Evolutionary conservation across 75 land plant species (phyloP).

Genomic region (Picea glauca): DNA sequence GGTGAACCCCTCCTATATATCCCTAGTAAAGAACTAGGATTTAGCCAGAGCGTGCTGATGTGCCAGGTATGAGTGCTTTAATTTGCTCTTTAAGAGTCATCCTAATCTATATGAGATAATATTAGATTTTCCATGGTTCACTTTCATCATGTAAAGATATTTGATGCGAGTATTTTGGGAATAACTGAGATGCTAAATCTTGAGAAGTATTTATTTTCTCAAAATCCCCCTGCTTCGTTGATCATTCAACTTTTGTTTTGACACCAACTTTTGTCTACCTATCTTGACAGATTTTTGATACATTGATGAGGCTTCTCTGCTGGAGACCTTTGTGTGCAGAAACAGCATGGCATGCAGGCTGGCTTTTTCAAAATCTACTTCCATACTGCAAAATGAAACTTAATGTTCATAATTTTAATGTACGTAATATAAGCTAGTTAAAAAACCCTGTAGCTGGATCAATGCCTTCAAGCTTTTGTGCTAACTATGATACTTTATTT

Average conservation of each 20-base stretch:
- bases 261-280: not conserved
- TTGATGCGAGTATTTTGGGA: not conserved
- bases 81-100: not conserved
- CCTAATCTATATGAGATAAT: not conserved
- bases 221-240: not conserved
- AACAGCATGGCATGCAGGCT: slow-evolving; percentile 1
- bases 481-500: not conserved
- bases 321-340: not conserved
- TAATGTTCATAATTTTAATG: slow-evolving; percentile 1
- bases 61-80: not conserved
- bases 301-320: slow-evolving; percentile 8
- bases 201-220: not conserved
- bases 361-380: slow-evolving; percentile 4
- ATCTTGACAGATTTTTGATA: not conserved
- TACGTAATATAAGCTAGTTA: not conserved
- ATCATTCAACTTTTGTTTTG: not conserved
- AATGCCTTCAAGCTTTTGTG: not conserved
- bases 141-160: not conserved
- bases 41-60: not conserved
- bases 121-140: not conserved
- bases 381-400: not conserved
- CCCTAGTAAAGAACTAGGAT: not conserved
- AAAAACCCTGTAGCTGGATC: not conserved
- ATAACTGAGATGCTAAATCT: not conserved
- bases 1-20: no score